Evolutionary conservation across 1,139 yeast species (phyloP).

Genomic region (Spathaspora sp.): DNA sequence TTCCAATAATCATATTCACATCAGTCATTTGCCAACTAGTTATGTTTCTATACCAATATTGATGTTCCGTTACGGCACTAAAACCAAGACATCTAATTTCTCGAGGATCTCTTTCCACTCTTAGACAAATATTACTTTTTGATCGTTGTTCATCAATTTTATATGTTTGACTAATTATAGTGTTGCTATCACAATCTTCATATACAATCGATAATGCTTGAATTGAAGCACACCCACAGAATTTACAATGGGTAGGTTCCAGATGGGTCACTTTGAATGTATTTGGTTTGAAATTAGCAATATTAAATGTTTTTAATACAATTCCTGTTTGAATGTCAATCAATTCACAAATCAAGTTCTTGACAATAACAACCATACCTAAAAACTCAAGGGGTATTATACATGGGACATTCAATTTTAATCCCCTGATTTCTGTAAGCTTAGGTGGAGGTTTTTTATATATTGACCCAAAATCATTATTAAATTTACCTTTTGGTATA

Average conservation of each 20-base stretch:
- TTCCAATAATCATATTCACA: conserved; percentile 72
- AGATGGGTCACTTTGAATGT: conserved; percentile 72
- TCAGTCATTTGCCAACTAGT: conserved; percentile 81
- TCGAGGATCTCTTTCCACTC: conserved; percentile 90
- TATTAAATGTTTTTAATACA: conserved; percentile 50
- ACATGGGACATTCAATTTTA: conserved; percentile 6
- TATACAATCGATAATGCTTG: conserved; percentile 71
- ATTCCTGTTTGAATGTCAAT: conserved; percentile 80
- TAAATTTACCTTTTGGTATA: background rate
- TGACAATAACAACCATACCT: conserved; percentile 66
- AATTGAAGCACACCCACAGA: conserved; percentile 87
- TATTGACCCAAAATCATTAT: conserved; percentile 16
- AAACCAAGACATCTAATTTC: conserved; percentile 89
- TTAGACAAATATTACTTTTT: conserved; percentile 74
- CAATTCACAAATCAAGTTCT: conserved; percentile 55
- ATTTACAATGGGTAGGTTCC: conserved; percentile 83
- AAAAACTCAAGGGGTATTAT: conserved; percentile 51
- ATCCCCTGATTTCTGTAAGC: conserved; percentile 20
- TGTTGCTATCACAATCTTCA: conserved; percentile 56
- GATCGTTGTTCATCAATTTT: conserved; percentile 67
- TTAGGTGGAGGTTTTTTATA: conserved; percentile 1
- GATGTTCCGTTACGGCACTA: conserved; percentile 69
- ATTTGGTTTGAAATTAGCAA: conserved; percentile 63
- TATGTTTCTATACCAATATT: conserved; percentile 62
- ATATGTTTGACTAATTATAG: conserved; percentile 71